Evolutionary conservation across 768 basidiomycete species (phyloP), one percentile per base, ranked within the genome.

Genomic region (Leccinum barrowsii): DNA sequence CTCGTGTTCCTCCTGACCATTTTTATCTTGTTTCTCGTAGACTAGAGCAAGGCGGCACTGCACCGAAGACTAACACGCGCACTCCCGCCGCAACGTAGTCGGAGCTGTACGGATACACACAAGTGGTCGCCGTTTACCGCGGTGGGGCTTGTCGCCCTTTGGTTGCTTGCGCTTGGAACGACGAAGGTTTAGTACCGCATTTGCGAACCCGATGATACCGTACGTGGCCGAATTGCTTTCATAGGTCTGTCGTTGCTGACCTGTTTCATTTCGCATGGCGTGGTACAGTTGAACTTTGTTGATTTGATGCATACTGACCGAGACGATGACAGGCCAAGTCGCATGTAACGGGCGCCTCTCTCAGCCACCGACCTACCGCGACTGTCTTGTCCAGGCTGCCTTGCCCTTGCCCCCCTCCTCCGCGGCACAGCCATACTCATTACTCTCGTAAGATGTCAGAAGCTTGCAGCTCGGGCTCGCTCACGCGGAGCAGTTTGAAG

Each of bases 91-190:
- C n/a, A n/a, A 42, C n/a, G 62, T 56, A 7, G 63, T 65, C 21
- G 62, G 54, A 7, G 54, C 63, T 26, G 17, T 84, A 82, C 51
- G 63, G 10, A 60, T 73, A 44, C 86, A 30, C 30, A 87, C 62
- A 75, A 66, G 22, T 68, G 74, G 58, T 85, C 87, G 1, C 71
- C 87, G 13, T 64, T 53, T 5, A 72, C 74, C 7, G 81, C 82
- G 44, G 44, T 80, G 0, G 72, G 69, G 3, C 71, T 92, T 28
- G 67, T 92, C 30, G 75, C 55, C 1, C 71, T 89, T 5, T 93
- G 90, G 86, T 62, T 91, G 51, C 5, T 32, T 32, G 92, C 92
- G 63, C 74, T 80, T 8, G 83, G 82, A 58, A 90, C 90, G 47
- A 98, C 96, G 19, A 85, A 24, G 24, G 24, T 24, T 24, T 24